These are phyloP conservation scores for Suhomyces vadensis DNA, from an alignment of 805 yeast species.

Conservation along the genomic window DNA sequence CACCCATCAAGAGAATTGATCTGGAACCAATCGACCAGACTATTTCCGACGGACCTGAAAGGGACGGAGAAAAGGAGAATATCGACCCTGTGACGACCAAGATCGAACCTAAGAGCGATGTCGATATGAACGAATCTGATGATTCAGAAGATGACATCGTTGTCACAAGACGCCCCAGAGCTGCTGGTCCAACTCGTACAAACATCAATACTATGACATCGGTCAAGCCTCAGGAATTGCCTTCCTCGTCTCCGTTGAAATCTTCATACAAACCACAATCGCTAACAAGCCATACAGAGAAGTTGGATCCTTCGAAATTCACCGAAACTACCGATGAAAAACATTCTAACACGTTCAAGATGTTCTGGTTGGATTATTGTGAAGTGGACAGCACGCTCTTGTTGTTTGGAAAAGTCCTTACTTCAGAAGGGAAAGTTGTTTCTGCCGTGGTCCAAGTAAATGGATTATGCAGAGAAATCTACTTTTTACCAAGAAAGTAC, in stretches of 20 bases:
- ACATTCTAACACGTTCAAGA: constrained; percentile 50
- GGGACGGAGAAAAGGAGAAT: constrained; percentile 20
- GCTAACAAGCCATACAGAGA: constrained; percentile 32
- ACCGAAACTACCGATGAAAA: constrained; percentile 20
- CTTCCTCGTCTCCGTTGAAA: constrained; percentile 25
- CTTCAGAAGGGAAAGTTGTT: constrained; percentile 59
- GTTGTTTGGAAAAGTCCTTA: constrained; percentile 77
- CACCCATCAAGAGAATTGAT: constrained; percentile 32
- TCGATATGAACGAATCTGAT: constrained; percentile 28
- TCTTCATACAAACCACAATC: constrained; percentile 15
- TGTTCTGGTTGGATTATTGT: constrained; percentile 89
- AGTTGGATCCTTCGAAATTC: constrained; percentile 28
- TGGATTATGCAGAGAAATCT: constrained; percentile 70
- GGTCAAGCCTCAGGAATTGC: constrained; percentile 28
- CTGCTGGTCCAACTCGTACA: constrained; percentile 40
- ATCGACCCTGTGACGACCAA: constrained; percentile 10
- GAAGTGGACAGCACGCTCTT: constrained; percentile 71
- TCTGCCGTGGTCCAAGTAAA: constrained; percentile 78
- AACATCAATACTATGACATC: constrained; percentile 43
- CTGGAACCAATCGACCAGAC: constrained; percentile 2
- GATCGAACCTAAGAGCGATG: constrained; percentile 5
- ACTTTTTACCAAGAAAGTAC: constrained; percentile 66
- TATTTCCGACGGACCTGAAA: constrained; percentile 5
- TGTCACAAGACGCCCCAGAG: constrained; percentile 52
- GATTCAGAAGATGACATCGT: constrained; percentile 62